Evolutionary conservation across 805 yeast species (phyloP), one percentile per base, ranked within the genome.

Genomic region (Saccharomycopsis fodiens): DNA sequence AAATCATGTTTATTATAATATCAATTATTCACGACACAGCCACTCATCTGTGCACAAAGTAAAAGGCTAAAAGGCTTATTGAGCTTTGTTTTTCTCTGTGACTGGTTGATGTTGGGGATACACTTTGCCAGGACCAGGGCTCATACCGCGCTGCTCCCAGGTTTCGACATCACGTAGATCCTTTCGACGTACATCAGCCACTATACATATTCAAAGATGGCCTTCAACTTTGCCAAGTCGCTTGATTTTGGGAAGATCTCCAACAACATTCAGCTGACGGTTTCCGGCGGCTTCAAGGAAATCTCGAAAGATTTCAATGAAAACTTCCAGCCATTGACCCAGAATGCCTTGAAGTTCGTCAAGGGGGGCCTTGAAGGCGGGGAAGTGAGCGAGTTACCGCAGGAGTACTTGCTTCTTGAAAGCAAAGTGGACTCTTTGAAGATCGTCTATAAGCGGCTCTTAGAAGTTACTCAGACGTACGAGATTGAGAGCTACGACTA

Each of bases 401-500:
- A 73, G 35, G 88, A 82, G 52, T 85, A 85, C 61, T 69, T 76
- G 46, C 72, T 74, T 48, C 67, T 85, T 57, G 94, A 84, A 59
- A 68, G 72, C 50, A 75, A 75, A 57, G 79, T 81, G 48, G 91
- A 83, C 59, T 69, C 76, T 42, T 66, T 83, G 54, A 76, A 77
- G 59, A 69, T 68, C 41, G 73, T 79, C 48, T 79, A 81, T 64
- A 77, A 68, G 54, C 70, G 71, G 56, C 56, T 73, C 10, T 55
- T 74, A n/a, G 52, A 65, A 3, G 72, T 76, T 44, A 71, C 82
- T 4, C 69, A 68, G 41, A 85, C 88, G 35, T 85, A 77, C 58
- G 86, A 75, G 56, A 76, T 82, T 51, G 83, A 82, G 54, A 75
- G 84, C 41, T 85, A 85, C 59, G 95, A 85, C 60, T 84, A 82